Base-by-base conservation (phyloP, 495 filamentous ascomycete species). In the Tuber brumale region DNA sequence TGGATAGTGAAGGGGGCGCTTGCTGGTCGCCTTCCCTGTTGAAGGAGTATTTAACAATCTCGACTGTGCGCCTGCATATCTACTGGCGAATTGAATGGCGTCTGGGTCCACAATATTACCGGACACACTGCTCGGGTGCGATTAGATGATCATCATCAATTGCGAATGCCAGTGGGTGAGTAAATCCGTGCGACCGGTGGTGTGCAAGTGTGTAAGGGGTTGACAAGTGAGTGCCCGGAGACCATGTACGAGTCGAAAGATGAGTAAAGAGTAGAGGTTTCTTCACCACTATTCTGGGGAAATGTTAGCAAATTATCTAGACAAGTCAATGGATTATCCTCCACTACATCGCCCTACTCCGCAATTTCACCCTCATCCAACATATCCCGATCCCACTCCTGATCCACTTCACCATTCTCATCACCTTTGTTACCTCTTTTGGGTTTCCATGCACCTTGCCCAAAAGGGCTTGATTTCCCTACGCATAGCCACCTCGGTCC, bases 51-150 rank as follows among this genome's bases (percentile, higher is more conserved):
- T 99, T 96, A 18, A 95, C 95, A 31, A 99, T 90, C 84, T 99
- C 96, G 10, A 99, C 95, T 3, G 96, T 95, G 72, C 96, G 89
- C 1, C 96, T 89, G 83, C 96, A 99, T 70, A 99, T 98, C 96
- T 88, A 72, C 92, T 93, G 8, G 96, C 96, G 82, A 99, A 99
- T 85, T 98, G 95, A 57, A 99, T 87, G 23, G 96, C 96, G 84
- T 99, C 96, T 19, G 93, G 84, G 51, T 97, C 93, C 31, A 98
- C 95, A 69, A 98, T 93, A 81, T 94, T 88, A 31, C 94, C 94
- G 0, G 92, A 93, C 16, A 98, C 93, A 42, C 91, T 92, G 77
- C 91, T 89, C 9, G 98, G 88, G 19, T 96, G 91, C 7, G 92
- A 95, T 81, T 92, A 90, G 75, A 99, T 96, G 79, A 99, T 98